Conservation (phyloP, 106 monocot species). For the Platanthera guangdongensis region DNA sequence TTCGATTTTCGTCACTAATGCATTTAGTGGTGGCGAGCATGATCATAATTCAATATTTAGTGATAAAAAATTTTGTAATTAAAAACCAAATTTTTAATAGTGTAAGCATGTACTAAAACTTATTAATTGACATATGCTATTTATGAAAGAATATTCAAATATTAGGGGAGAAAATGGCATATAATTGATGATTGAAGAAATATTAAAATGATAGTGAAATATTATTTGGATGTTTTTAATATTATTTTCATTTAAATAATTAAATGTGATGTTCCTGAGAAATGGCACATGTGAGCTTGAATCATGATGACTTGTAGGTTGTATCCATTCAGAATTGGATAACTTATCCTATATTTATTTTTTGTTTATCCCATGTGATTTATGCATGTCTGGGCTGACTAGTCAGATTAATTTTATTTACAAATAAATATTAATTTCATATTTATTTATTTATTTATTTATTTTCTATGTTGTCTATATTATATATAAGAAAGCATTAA, state of each 20-base stretch:
- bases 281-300: not conserved
- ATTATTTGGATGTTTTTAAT: not conserved
- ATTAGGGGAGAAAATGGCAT: not conserved
- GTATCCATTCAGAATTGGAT: not conserved
- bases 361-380: not conserved
- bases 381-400: not conserved
- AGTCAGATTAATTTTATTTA: not conserved
- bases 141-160: not conserved
- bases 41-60: too few relatives aligned
- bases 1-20: too few relatives aligned
- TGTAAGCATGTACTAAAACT: too few relatives aligned
- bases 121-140: not conserved
- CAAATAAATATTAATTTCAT: not conserved
- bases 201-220: not conserved
- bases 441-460: not conserved
- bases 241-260: not conserved
- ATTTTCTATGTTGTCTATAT: not conserved
- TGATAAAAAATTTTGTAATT: too few relatives aligned
- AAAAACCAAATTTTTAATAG: too few relatives aligned
- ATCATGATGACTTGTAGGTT: not conserved
- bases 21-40: too few relatives aligned
- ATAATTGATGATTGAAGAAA: not conserved
- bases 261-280: not conserved
- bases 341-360: conserved; percentile 4
- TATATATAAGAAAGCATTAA: too few relatives aligned